Conservation (phyloP, 2,329 filamentous ascomycete genomes). For the Coleophoma crateriformis region DNA sequence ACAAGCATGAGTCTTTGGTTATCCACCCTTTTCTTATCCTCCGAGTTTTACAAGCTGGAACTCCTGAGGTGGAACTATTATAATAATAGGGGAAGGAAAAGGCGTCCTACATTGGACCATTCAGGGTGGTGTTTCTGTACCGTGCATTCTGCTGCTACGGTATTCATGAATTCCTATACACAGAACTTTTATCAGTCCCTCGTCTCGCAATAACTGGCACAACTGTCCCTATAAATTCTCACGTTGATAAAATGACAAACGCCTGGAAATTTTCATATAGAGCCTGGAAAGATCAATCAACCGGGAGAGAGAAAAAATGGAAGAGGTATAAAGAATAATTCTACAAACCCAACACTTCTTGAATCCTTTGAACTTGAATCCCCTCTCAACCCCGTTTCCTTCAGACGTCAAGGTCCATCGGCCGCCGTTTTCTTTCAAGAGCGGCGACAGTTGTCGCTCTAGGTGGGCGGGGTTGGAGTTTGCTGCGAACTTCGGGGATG, state of each 20-base stretch:
- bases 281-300: not conserved
- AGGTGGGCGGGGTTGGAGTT: slow-evolving; percentile 1
- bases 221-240: slow-evolving; percentile 1
- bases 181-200: not conserved
- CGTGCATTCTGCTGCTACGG: slow-evolving; percentile 62
- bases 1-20: not conserved
- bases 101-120: slow-evolving; percentile 61
- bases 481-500: not conserved
- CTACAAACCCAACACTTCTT: slow-evolving; percentile 56
- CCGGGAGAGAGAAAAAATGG: not conserved
- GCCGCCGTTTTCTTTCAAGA: slow-evolving; percentile 15
- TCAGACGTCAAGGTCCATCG: slow-evolving; percentile 46
- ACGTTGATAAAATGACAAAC: too few species aligned
- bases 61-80: too few species aligned
- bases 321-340: not conserved
- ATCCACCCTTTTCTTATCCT: not conserved
- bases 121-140: slow-evolving; percentile 67
- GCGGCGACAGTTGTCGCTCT: slow-evolving; percentile 7
- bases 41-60: not conserved
- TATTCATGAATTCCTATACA: slow-evolving; percentile 69
- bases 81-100: too few species aligned
- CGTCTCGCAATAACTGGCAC: slow-evolving; percentile 5
- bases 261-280: too few species aligned
- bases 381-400: slow-evolving; percentile 52
- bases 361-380: slow-evolving; percentile 61